phyloP scores from a whole-genome alignment of 2,329 filamentous ascomycete genomes.

The Trichoderma guizhouense region DNA sequence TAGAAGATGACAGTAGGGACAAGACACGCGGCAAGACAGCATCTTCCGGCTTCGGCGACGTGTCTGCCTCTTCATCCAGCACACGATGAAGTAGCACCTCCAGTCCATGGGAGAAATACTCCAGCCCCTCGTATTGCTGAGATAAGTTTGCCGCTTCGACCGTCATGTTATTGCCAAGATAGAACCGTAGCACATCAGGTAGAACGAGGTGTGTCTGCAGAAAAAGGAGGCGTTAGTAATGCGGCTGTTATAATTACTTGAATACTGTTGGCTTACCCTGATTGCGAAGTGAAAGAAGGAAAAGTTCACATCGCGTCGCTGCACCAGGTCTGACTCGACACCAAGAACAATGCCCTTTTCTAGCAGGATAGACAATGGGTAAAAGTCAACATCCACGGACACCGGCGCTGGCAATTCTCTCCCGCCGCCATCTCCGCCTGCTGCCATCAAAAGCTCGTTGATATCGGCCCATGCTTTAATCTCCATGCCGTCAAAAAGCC shows the following conservation, averaged over 20 bases:
- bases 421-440: conserved; percentile 59
- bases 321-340: conserved; percentile 88
- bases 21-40: conserved; percentile 62
- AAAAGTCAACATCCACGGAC: conserved; percentile 86
- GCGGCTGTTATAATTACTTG: too few species aligned
- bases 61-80: conserved; percentile 89
- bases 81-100: conserved; percentile 92
- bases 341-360: conserved; percentile 87
- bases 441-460: conserved; percentile 73
- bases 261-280: conserved; percentile 57
- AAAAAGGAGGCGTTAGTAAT: neutral
- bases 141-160: conserved; percentile 77
- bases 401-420: conserved; percentile 73
- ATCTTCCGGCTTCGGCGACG: conserved; percentile 58
- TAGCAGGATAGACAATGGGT: conserved; percentile 83
- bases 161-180: conserved; percentile 73
- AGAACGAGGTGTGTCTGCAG: conserved; percentile 84
- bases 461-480: conserved; percentile 88
- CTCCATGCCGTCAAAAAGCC: conserved; percentile 87
- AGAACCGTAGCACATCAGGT: conserved; percentile 78
- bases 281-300: conserved; percentile 86
- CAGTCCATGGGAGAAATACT: conserved; percentile 89
- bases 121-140: conserved; percentile 78
- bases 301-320: conserved; percentile 86
- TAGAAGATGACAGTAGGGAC: conserved; percentile 67